A percentile compares a stretch with the other conserved stretches of the same genome.
phyloP scores from a whole-genome alignment of 2,329 filamentous ascomycete genomes.

The Beauveria asiatica region DNA sequence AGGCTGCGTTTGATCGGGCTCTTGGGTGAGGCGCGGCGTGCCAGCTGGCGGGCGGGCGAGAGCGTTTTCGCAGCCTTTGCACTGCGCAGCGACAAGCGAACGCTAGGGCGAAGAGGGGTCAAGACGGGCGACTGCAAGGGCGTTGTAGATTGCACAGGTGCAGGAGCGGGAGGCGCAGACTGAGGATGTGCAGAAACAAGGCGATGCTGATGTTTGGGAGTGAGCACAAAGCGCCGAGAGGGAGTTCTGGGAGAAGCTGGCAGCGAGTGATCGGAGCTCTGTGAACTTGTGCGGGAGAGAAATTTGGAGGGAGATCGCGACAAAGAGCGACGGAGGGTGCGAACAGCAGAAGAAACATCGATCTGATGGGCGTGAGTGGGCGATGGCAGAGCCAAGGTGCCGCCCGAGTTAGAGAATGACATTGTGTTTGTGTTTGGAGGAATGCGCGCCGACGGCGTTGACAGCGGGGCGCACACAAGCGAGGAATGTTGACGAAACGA shows the following conservation, averaged over 20 bases:
- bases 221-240: conserved; percentile 34
- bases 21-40: conserved; percentile 65
- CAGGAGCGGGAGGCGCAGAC: conserved; percentile 26
- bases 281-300: conserved; percentile 43
- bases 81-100: conserved; percentile 58
- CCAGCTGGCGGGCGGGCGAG: conserved; percentile 40
- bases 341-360: conserved; percentile 72
- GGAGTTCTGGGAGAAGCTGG: conserved; percentile 42
- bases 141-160: conserved; percentile 17
- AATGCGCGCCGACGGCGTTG: conserved; percentile 19
- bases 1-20: conserved; percentile 76
- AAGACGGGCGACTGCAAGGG: conserved; percentile 42
- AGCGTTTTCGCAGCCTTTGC: conserved; percentile 50
- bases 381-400: conserved; percentile 78
- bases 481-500: conserved; percentile 22
- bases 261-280: conserved; percentile 40
- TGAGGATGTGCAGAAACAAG: conserved; percentile 23
- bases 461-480: conserved; percentile 17
- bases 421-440: conserved; percentile 30
- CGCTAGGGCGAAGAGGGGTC: conserved; percentile 57
- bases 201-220: conserved; percentile 26
- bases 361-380: conserved; percentile 76
- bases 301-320: conserved; percentile 94
- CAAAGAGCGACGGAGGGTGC: conserved; percentile 76
- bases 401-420: conserved; percentile 57